Conservation (phyloP, 805 yeast genomes). For the Hanseniaspora osmophila region DNA sequence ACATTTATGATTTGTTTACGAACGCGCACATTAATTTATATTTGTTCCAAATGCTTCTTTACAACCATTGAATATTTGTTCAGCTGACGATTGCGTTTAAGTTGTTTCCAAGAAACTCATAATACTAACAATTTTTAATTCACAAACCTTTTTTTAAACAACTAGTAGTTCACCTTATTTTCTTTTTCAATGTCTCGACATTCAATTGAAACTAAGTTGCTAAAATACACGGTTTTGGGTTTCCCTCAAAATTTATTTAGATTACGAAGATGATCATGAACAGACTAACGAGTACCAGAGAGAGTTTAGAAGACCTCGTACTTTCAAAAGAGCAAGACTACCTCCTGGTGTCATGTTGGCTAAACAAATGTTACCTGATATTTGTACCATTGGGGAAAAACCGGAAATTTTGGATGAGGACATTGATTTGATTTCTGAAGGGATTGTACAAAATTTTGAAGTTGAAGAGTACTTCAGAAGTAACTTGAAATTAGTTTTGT, state of each 20-base stretch:
- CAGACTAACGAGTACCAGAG: conserved; percentile 10
- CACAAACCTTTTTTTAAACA: no score
- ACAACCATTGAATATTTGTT: no score
- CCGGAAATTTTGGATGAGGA: conserved; percentile 39
- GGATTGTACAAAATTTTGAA: conserved; percentile 52
- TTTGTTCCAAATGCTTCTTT: no score
- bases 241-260: neutral
- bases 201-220: neutral
- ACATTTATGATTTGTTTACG: no score
- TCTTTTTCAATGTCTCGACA: neutral
- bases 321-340: conserved; percentile 22
- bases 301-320: conserved; percentile 18
- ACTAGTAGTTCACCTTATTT: neutral
- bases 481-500: conserved; percentile 47
- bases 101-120: no score
- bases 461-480: conserved; percentile 44
- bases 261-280: conserved; percentile 20
- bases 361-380: conserved; percentile 34
- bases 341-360: conserved; percentile 35
- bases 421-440: conserved; percentile 52
- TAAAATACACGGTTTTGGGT: no score
- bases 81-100: no score
- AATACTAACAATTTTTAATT: no score
- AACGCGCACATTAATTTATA: no score
- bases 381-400: conserved; percentile 48